These are phyloP conservation scores for Curvularia spicifera DNA, from an alignment of 2,329 filamentous ascomycete species.

Conservation along the genomic window DNA sequence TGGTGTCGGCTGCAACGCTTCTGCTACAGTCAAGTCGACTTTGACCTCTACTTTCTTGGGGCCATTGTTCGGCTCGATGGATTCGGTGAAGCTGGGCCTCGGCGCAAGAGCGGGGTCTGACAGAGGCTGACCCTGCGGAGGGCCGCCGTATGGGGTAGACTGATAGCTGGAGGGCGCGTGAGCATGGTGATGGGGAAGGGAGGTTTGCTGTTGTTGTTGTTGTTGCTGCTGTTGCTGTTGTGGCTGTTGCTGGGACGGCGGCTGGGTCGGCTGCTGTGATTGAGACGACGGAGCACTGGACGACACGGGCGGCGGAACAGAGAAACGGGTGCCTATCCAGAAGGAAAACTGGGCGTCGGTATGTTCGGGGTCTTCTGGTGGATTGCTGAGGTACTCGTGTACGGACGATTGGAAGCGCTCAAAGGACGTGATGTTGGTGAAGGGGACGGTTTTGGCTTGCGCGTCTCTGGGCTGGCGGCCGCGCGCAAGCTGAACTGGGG, in stretches of 20 bases:
- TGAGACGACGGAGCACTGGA: constrained; percentile 8
- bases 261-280: constrained; percentile 1
- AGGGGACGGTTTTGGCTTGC: constrained; percentile 41
- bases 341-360: constrained; percentile 49
- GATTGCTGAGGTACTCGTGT: constrained; percentile 43
- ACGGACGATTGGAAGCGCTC: constrained; percentile 48
- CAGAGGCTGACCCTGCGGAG: constrained; percentile 33
- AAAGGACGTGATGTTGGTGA: constrained; percentile 38
- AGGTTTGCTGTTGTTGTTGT: constrained; percentile 10
- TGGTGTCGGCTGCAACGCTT: constrained; percentile 43
- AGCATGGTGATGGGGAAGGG: constrained; percentile 20
- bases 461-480: constrained; percentile 50
- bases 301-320: constrained; percentile 31
- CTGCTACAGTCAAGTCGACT: constrained; percentile 44
- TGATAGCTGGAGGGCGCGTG: constrained; percentile 40
- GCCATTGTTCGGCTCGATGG: constrained; percentile 12
- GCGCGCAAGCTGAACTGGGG: constrained; percentile 38
- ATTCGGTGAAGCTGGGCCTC: constrained; percentile 26
- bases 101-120: constrained; percentile 37
- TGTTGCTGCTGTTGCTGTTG: constrained; percentile 3
- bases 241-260: constrained; percentile 1
- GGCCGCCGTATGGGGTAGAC: constrained; percentile 33
- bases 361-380: constrained; percentile 46
- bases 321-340: constrained; percentile 47
- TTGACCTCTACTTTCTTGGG: constrained; percentile 31